A percentile compares a stretch with the other conserved stretches of the same genome.
Evolutionary conservation across 1,139 yeast species (phyloP).

Genomic region (Hansenula lynferdii): DNA sequence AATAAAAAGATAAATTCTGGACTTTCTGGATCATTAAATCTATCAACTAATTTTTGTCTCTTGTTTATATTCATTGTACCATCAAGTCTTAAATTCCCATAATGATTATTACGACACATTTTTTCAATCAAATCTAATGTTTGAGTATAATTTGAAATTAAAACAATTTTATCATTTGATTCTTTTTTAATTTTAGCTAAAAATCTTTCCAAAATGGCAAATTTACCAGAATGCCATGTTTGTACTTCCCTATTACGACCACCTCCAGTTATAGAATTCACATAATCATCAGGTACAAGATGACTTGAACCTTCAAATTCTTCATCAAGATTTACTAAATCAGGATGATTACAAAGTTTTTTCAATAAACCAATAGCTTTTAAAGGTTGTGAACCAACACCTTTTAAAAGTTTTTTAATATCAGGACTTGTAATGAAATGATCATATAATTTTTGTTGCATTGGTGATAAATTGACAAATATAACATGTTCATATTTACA

Average conservation of each 20-base stretch:
- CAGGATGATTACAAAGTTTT: constrained; percentile 93
- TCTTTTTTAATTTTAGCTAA: constrained; percentile 68
- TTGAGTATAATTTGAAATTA: constrained; percentile 91
- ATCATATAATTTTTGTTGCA: constrained; percentile 68
- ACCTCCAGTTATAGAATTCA: constrained; percentile 32
- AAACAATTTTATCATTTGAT: constrained; percentile 90
- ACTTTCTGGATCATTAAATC: constrained; percentile 86
- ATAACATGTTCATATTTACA: constrained; percentile 95
- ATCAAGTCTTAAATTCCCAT: constrained; percentile 81
- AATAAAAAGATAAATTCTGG: constrained; percentile 83
- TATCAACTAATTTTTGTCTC: constrained; percentile 88
- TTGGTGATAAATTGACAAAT: constrained; percentile 76
- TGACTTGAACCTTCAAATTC: constrained; percentile 68
- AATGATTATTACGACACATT: constrained; percentile 70
- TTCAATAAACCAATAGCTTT: constrained; percentile 87
- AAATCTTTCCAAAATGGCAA: constrained; percentile 61
- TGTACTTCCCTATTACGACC: constrained; percentile 60
- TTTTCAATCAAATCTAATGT: constrained; percentile 87
- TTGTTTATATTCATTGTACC: constrained; percentile 92
- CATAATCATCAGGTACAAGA: constrained; percentile 73
- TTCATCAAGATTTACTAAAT: constrained; percentile 66
- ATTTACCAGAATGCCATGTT: constrained; percentile 53
- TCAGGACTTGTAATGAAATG: constrained; percentile 82
- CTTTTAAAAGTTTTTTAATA: constrained; percentile 62
- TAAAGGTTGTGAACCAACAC: constrained; percentile 76